A percentile compares a stretch with the other conserved stretches of the same genome.
Conservation (phyloP, 495 filamentous ascomycete species). For the Talaromyces stipitatus region DNA sequence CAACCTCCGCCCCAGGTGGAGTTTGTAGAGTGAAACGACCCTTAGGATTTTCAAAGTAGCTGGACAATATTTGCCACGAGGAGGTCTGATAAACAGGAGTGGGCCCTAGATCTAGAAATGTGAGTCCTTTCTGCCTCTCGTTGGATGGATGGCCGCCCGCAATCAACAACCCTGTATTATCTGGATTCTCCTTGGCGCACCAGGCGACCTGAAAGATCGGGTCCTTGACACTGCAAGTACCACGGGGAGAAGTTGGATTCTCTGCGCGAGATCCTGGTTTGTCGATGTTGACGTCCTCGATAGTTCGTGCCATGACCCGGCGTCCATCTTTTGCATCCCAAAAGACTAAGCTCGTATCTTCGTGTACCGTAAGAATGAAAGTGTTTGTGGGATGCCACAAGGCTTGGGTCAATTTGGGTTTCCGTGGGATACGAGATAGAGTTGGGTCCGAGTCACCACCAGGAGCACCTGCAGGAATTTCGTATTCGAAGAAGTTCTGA, state of each 20-base stretch:
- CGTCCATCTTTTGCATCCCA: conserved; percentile 94
- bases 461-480: conserved; percentile 71
- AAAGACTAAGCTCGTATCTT: conserved; percentile 82
- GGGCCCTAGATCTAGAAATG: conserved; percentile 78
- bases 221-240: conserved; percentile 48
- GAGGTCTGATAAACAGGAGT: conserved; percentile 89
- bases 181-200: conserved; percentile 87
- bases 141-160: conserved; percentile 67
- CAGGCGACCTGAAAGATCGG: conserved; percentile 73
- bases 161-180: conserved; percentile 84
- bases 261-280: conserved; percentile 43
- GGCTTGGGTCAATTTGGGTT: conserved; percentile 66
- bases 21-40: conserved; percentile 61
- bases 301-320: conserved; percentile 71
- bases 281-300: conserved; percentile 65
- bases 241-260: conserved; percentile 27
- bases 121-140: conserved; percentile 63
- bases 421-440: conserved; percentile 42
- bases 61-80: conserved; percentile 71
- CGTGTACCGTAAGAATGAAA: conserved; percentile 79
- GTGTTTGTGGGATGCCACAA: conserved; percentile 94
- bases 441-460: conserved; percentile 64
- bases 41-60: conserved; percentile 68
- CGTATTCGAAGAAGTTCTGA: conserved; percentile 73
- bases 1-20: conserved; percentile 68